Percentiles rank a stretch among this genome's conserved stretches.
Conservation (phyloP, 2,329 filamentous ascomycete species). For the Colletotrichum limetticola region DNA sequence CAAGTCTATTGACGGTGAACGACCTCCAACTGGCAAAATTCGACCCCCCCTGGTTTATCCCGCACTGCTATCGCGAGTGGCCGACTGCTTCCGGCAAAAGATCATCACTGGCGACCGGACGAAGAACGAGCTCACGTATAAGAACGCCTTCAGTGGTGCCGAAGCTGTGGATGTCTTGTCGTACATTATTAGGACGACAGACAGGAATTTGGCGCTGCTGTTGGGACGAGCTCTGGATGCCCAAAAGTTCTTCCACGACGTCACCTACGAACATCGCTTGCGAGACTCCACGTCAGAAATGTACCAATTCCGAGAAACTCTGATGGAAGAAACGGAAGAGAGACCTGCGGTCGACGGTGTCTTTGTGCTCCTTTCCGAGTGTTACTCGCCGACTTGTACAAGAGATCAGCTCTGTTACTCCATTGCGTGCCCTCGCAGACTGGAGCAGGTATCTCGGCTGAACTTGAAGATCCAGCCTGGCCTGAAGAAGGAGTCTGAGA, state of each 20-base stretch:
- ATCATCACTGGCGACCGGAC: constrained; percentile 87
- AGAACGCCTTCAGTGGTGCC: constrained; percentile 94
- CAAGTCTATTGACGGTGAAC: constrained; percentile 64
- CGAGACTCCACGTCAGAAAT: constrained; percentile 95
- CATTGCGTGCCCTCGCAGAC: constrained; percentile 90
- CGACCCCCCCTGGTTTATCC: constrained; percentile 91
- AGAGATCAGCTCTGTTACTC: constrained; percentile 96
- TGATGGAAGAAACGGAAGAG: constrained; percentile 85
- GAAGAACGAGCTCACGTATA: constrained; percentile 97
- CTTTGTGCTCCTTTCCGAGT: constrained; percentile 95
- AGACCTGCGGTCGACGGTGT: constrained; percentile 87
- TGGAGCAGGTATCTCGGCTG: constrained; percentile 94
- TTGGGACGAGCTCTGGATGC: constrained; percentile 93
- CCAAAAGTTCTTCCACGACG: constrained; percentile 99
- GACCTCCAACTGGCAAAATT: constrained; percentile 70
- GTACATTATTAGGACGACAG: constrained; percentile 96
- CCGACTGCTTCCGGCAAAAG: constrained; percentile 90
- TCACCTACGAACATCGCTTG: constrained; percentile 95
- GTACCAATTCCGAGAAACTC: constrained; percentile 94
- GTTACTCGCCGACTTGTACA: constrained; percentile 97
- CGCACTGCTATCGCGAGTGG: constrained; percentile 91
- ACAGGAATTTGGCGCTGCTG: constrained; percentile 91
- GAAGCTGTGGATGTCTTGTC: constrained; percentile 96
- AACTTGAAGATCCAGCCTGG: constrained; percentile 95
- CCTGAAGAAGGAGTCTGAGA: constrained; percentile 72